Evolutionary conservation across 306 rosid genomes (phyloP).

Genomic region (Lithocarpus polystachyus): DNA sequence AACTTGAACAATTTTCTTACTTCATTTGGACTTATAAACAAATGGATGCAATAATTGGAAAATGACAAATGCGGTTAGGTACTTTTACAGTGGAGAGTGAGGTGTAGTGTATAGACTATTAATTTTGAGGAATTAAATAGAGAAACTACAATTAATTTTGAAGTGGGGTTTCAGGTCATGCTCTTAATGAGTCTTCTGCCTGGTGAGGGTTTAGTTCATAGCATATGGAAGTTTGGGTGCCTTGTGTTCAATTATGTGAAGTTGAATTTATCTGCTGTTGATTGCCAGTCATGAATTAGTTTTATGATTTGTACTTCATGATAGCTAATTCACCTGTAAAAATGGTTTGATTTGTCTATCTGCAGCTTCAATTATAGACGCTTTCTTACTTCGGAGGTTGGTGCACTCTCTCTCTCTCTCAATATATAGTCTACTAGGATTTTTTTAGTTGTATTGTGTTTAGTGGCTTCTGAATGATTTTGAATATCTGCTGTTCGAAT

Average conservation of each 20-base stretch:
- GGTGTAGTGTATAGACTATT: not conserved
- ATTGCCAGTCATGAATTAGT: not conserved
- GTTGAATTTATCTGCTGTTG: not conserved
- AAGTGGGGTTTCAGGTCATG: not conserved
- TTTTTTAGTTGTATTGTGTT: not conserved
- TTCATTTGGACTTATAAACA: not conserved
- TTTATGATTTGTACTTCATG: not conserved
- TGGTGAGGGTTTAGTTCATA: not conserved
- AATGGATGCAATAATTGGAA: conserved; percentile 14
- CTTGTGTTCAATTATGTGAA: not conserved
- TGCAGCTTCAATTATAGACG: conserved; percentile 56
- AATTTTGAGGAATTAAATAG: not conserved
- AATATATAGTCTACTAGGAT: not conserved
- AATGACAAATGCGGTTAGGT: conserved; percentile 6
- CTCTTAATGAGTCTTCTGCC: not conserved
- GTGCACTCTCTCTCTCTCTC: not conserved
- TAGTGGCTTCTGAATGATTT: conserved; percentile 6
- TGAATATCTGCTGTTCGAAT: not conserved
- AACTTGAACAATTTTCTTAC: not conserved
- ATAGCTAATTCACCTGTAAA: not conserved
- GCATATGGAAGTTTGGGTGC: not conserved
- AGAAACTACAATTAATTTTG: not conserved
- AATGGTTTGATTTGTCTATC: conserved; percentile 17
- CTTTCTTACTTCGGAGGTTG: conserved; percentile 64
- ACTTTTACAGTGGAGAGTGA: not conserved